Conservation (phyloP, 2,329 filamentous ascomycete genomes). For the Pestalotiopsis sp. region DNA sequence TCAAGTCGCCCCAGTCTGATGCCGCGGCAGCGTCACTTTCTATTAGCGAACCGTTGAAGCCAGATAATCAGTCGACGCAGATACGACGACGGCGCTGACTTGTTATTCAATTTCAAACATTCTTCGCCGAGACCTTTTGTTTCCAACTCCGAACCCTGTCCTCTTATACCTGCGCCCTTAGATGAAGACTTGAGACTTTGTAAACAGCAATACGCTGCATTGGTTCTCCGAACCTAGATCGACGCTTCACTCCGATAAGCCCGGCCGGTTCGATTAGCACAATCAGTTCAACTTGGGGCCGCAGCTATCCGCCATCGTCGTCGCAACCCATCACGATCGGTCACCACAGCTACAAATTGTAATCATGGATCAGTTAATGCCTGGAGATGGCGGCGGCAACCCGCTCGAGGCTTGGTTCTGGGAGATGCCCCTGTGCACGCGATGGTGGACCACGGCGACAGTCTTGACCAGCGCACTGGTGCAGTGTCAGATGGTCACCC, state of each 20-base stretch:
- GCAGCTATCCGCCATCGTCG: background rate
- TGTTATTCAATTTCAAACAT: background rate
- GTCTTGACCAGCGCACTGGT: slow-evolving; percentile 86
- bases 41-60: slow-evolving; percentile 8
- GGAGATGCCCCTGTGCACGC: slow-evolving; percentile 95
- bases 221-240: background rate
- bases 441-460: slow-evolving; percentile 96
- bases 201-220: background rate
- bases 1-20: background rate
- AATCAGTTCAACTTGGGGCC: background rate
- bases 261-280: background rate
- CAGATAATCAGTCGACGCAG: slow-evolving; percentile 6
- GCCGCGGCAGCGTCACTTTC: background rate
- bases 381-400: slow-evolving; percentile 61
- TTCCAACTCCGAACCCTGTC: background rate
- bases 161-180: background rate
- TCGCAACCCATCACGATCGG: background rate
- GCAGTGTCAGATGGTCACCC: slow-evolving; percentile 89
- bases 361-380: slow-evolving; percentile 60
- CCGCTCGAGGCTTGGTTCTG: slow-evolving; percentile 98
- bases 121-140: background rate
- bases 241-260: background rate
- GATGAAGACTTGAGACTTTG: background rate
- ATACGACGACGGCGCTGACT: background rate
- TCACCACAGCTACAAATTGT: background rate